These are phyloP conservation scores for Cyberlindnera maritima DNA, from an alignment of 805 yeast species.

Conservation along the genomic window DNA sequence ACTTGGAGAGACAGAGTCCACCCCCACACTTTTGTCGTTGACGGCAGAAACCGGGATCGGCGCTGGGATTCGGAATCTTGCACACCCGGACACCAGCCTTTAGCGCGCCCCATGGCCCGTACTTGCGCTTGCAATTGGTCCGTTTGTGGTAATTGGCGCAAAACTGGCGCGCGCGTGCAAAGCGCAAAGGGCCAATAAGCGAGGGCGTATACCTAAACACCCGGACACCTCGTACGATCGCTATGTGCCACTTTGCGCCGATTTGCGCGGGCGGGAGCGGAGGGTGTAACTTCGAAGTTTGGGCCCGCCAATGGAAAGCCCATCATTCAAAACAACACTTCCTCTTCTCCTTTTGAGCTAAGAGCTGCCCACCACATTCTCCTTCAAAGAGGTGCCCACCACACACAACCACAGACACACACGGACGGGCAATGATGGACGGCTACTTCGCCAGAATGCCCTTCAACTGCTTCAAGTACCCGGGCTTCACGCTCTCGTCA, in stretches of 20 bases:
- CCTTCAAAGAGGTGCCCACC: no score
- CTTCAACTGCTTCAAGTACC: conserved; percentile 39
- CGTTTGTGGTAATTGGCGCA: background rate
- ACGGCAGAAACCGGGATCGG: no score
- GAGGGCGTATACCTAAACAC: background rate
- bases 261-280: no score
- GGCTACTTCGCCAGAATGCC: conserved; percentile 32
- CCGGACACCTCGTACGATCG: background rate
- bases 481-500: conserved; percentile 32
- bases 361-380: no score
- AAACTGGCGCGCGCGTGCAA: background rate
- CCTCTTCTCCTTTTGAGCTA: background rate
- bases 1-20: no score
- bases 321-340: background rate
- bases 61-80: no score
- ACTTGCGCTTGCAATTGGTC: no score
- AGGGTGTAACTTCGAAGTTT: no score
- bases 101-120: no score
- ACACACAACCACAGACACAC: no score
- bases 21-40: no score
- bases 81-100: no score
- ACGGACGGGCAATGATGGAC: conserved; percentile 7
- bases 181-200: background rate
- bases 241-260: background rate
- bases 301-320: background rate